These are phyloP conservation scores for Dentipellis fragilis DNA, from an alignment of 768 basidiomycete genomes.

Conservation along the genomic window DNA sequence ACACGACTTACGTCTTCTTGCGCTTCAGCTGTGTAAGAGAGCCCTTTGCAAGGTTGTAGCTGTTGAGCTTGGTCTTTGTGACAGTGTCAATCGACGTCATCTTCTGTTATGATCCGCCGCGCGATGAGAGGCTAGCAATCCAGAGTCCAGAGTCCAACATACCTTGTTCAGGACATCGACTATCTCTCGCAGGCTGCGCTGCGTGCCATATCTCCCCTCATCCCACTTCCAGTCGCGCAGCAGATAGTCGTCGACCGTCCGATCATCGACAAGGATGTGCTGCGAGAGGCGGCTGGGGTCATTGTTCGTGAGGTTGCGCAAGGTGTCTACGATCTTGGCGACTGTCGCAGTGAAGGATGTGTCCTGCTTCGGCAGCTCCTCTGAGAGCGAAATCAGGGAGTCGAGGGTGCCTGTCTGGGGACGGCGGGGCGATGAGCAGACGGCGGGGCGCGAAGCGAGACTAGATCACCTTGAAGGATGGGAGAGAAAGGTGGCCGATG, in stretches of 20 bases:
- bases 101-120: slow-evolving; percentile 44
- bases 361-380: slow-evolving; percentile 89
- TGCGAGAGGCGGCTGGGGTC: slow-evolving; percentile 67
- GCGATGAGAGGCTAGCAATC: slow-evolving; percentile 3
- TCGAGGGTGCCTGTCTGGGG: slow-evolving; percentile 88
- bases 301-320: slow-evolving; percentile 84
- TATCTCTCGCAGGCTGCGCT: slow-evolving; percentile 74
- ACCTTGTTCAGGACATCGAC: slow-evolving; percentile 83
- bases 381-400: slow-evolving; percentile 77
- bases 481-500: slow-evolving; percentile 62
- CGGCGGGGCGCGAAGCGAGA: not conserved
- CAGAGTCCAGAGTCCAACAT: slow-evolving; percentile 5
- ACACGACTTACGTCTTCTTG: slow-evolving; percentile 72
- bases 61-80: slow-evolving; percentile 84
- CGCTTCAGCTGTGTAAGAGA: slow-evolving; percentile 86
- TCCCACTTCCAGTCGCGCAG: slow-evolving; percentile 90
- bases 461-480: slow-evolving; percentile 75
- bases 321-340: slow-evolving; percentile 89
- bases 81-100: slow-evolving; percentile 90
- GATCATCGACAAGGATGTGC: slow-evolving; percentile 74
- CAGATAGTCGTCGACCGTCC: slow-evolving; percentile 68
- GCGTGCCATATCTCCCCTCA: slow-evolving; percentile 78
- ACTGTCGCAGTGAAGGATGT: slow-evolving; percentile 76
- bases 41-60: slow-evolving; percentile 92
- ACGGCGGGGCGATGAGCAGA: not conserved